Evolutionary conservation across 495 filamentous ascomycete genomes (phyloP), one percentile per base, ranked within the genome.

Genomic region (Penicillium tannophilum): DNA sequence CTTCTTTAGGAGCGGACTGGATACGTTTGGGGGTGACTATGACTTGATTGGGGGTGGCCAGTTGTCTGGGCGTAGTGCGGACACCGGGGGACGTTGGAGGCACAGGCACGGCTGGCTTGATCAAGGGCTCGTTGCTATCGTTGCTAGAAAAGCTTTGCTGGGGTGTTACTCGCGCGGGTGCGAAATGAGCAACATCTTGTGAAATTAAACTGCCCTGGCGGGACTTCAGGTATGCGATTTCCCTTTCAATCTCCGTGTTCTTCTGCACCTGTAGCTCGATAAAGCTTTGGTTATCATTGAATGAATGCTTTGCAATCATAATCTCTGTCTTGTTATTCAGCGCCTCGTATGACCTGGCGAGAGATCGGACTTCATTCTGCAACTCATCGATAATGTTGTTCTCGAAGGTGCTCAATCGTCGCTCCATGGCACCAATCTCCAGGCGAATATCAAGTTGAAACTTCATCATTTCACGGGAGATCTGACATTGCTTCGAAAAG

Each of bases 391-490:
- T 14, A 12, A 61, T 16, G 11, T 49, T 55, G 19, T 36, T 54
- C 28, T 66, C 58, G 28, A 64, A 55, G 14, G 11, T 24, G 11
- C 26, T 55, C 30, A 67, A 6, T 10, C 53, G 55, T 20, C 48
- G 51, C 36, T 63, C 59, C 55, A 59, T 59, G 7, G 35, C 41
- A 8, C 36, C 52, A 17, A 62, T 54, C 11, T 67, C 55, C 3
- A 64, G 28, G 4, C 55, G 54, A 1, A 61, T 19, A 16, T 61
- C 55, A n/a, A 61, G 55, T 20, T 62, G 62, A 35, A 57, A 56
- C 16, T 59, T 60, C 51, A 54, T 47, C 20, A 62, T 47, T 4
- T 64, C 61, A 9, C 30, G 47, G 2, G 57, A 54, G 28, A 66
- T 28, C 14, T 61, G 35, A 16, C 3, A 26, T 39, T 63, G 58